Conservation (phyloP, 2,329 filamentous ascomycete genomes). For the Zopfia rhizophila region DNA sequence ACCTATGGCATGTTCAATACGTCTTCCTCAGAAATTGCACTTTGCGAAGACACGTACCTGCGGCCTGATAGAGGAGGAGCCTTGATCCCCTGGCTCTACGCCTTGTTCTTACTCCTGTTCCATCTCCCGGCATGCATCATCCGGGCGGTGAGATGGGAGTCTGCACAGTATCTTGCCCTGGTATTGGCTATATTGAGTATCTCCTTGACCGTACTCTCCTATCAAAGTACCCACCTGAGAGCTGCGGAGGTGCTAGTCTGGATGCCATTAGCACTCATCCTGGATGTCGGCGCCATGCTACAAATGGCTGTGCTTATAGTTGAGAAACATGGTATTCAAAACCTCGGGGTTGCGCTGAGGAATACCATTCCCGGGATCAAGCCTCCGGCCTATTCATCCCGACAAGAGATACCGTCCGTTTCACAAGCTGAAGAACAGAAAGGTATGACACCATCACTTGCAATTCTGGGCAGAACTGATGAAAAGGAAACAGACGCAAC, state of each 20-base stretch:
- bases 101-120: neutral
- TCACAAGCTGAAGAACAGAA: no score
- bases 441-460: no score
- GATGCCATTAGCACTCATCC: constrained; percentile 23
- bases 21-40: no score
- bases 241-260: constrained; percentile 20
- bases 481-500: no score
- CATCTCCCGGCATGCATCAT: constrained; percentile 16
- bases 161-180: constrained; percentile 24
- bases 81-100: constrained; percentile 9
- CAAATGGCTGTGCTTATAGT: constrained; percentile 23
- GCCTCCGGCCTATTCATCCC: neutral
- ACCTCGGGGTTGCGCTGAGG: constrained; percentile 7
- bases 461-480: no score
- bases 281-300: constrained; percentile 24
- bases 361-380: neutral
- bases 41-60: no score
- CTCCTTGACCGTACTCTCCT: constrained; percentile 21
- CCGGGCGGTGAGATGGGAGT: constrained; percentile 23
- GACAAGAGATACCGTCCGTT: neutral
- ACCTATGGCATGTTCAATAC: no score
- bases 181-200: constrained; percentile 18
- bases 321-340: constrained; percentile 17
- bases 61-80: constrained; percentile 10
- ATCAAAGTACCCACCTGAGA: constrained; percentile 17